These are phyloP conservation scores for Trichoderma harzianum DNA, from an alignment of 2,329 filamentous ascomycete species.

Conservation along the genomic window DNA sequence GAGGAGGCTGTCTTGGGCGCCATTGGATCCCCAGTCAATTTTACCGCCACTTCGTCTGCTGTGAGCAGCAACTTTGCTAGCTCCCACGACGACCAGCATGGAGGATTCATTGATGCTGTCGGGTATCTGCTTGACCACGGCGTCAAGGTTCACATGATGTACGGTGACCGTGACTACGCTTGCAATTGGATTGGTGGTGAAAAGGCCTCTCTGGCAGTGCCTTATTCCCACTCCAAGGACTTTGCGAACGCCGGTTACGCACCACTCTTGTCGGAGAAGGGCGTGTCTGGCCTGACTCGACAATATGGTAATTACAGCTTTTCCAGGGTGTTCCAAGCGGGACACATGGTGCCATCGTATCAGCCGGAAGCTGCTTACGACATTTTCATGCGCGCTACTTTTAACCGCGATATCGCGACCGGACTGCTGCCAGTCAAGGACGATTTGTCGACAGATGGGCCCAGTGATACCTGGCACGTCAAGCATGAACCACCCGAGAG, in stretches of 20 bases:
- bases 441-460: slow-evolving; percentile 50
- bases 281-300: slow-evolving; percentile 64
- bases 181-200: slow-evolving; percentile 70
- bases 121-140: slow-evolving; percentile 58
- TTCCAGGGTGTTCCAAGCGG: slow-evolving; percentile 62
- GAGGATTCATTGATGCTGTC: slow-evolving; percentile 48
- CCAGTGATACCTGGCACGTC: slow-evolving; percentile 56
- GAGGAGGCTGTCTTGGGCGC: slow-evolving; percentile 52
- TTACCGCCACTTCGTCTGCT: slow-evolving; percentile 43
- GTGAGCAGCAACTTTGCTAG: slow-evolving; percentile 53
- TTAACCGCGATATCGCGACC: slow-evolving; percentile 51
- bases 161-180: slow-evolving; percentile 60
- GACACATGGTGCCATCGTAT: slow-evolving; percentile 59
- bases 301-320: slow-evolving; percentile 73
- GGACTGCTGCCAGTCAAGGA: slow-evolving; percentile 50
- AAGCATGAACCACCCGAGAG: slow-evolving; percentile 47
- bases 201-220: slow-evolving; percentile 61
- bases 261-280: slow-evolving; percentile 61
- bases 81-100: slow-evolving; percentile 56
- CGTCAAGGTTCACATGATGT: slow-evolving; percentile 68
- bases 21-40: slow-evolving; percentile 61
- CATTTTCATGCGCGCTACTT: slow-evolving; percentile 57
- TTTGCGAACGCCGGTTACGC: slow-evolving; percentile 65
- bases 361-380: slow-evolving; percentile 56
- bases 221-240: slow-evolving; percentile 42